Conservation (phyloP, 768 basidiomycete genomes). For the Mycena venus region DNA sequence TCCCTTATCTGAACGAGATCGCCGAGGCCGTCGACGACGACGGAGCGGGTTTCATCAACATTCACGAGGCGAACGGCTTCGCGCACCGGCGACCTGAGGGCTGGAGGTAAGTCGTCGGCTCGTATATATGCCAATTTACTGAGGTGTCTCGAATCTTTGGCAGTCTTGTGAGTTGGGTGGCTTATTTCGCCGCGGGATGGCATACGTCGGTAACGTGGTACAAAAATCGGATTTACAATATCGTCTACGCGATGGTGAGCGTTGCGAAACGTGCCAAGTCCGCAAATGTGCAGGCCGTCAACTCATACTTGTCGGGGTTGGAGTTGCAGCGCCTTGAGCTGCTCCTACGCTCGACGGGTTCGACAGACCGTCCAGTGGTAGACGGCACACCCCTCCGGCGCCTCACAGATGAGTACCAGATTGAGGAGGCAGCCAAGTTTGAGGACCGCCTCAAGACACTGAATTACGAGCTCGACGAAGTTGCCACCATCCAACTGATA, state of each 20-base stretch:
- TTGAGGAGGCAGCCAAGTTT: constrained; percentile 28
- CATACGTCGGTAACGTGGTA: constrained; percentile 35
- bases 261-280: constrained; percentile 17
- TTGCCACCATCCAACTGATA: constrained; percentile 30
- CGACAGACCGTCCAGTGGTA: neutral
- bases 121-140: no score
- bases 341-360: constrained; percentile 35
- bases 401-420: neutral
- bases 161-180: constrained; percentile 46
- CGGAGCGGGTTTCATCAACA: constrained; percentile 43
- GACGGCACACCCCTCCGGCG: constrained; percentile 18
- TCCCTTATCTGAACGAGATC: constrained; percentile 41
- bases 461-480: constrained; percentile 33
- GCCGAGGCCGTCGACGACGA: constrained; percentile 46
- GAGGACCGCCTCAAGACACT: constrained; percentile 18
- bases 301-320: constrained; percentile 22
- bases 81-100: constrained; percentile 33
- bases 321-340: constrained; percentile 32
- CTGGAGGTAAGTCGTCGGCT: constrained; percentile 37
- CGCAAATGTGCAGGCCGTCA: constrained; percentile 26
- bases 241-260: constrained; percentile 28
- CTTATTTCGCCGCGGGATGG: constrained; percentile 46
- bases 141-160: no score
- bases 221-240: constrained; percentile 35
- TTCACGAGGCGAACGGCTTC: constrained; percentile 44